A percentile compares a stretch with the other conserved stretches of the same genome.
Conservation (phyloP, 2,329 filamentous ascomycete species). For the Diaporthe eres region DNA sequence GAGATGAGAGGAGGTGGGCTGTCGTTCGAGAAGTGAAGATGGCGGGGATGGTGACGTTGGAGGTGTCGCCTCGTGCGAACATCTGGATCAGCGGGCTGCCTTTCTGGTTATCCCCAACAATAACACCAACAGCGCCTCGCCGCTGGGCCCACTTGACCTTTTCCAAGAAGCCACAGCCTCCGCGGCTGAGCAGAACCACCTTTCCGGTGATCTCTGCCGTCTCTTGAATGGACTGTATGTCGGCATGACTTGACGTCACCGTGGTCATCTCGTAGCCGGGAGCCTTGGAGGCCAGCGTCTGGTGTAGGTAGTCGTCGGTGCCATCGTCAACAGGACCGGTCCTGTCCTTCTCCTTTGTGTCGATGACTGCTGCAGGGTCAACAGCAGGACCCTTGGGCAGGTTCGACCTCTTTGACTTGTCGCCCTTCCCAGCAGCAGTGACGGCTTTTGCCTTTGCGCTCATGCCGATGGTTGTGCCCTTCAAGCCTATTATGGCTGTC, state of each 20-base stretch:
- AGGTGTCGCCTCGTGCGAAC: slow-evolving; percentile 97
- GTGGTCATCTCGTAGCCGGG: slow-evolving; percentile 53
- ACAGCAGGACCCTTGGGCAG: slow-evolving; percentile 49
- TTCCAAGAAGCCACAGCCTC: slow-evolving; percentile 95
- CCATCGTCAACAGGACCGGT: slow-evolving; percentile 72
- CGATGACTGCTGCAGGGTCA: slow-evolving; percentile 47
- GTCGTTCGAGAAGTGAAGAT: slow-evolving; percentile 96
- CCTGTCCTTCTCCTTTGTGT: slow-evolving; percentile 48
- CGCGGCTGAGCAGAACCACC: slow-evolving; percentile 90
- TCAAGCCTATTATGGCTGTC: slow-evolving; percentile 54
- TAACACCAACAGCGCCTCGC: slow-evolving; percentile 88
- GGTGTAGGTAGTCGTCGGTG: slow-evolving; percentile 87
- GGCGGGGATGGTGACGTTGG: slow-evolving; percentile 93
- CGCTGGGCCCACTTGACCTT: slow-evolving; percentile 98
- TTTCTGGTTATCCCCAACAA: slow-evolving; percentile 93
- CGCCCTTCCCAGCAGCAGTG: slow-evolving; percentile 49
- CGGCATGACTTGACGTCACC: slow-evolving; percentile 74
- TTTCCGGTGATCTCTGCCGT: slow-evolving; percentile 94
- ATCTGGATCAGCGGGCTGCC: slow-evolving; percentile 94
- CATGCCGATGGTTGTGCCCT: slow-evolving; percentile 58
- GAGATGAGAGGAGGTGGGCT: slow-evolving; percentile 89
- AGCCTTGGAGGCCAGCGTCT: slow-evolving; percentile 55
- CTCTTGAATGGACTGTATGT: slow-evolving; percentile 93
- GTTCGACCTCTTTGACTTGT: slow-evolving; percentile 54
- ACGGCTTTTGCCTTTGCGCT: slow-evolving; percentile 51